Evolutionary conservation across 345 rosid genomes (phyloP), one percentile per base, ranked within the genome.

Genomic region (Toxicodendron radicans): DNA sequence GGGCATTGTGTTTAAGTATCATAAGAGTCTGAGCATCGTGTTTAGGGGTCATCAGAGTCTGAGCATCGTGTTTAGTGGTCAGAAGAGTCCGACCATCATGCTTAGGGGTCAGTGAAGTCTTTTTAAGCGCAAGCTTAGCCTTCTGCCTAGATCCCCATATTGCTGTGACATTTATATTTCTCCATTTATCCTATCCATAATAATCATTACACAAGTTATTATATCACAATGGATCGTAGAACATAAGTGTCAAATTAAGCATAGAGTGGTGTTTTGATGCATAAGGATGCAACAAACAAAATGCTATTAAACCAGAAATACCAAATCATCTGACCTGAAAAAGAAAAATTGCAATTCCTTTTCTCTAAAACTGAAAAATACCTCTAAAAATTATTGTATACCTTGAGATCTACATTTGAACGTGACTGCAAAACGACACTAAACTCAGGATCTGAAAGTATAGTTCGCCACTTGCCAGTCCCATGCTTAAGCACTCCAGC

Each of bases 381-480:
- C 71, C 20, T 41, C 71, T 10, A 20, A 1, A 33, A 45, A 16
- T 66, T 56, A 10, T 16, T 46, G 41, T 68, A 33, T 78, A 92
- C 99, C 95, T 96, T 96, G 68, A 96, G 97, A 87, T 96, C 99
- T 73, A 96, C 98, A 88, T 96, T 96, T 0, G 99, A 96, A 30
- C 98, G 98, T 70, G 91, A 83, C 81, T 77, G 86, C 38, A 96
- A 81, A 43, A 90, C 79, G 24, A 78, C 70, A 64, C 92, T 90
- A 81, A 87, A 96, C 85, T 90, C 97, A 12, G 97, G 86, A 85
- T 93, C 99, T 11, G 89, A 90, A 66, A 96, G 98, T 70, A 96
- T 96, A 0, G 98, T 92, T 52, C 99, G 93, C 99, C 99, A 96
- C 79, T 96, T 96, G 0, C 99, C 98, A 11, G 95, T 90, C 46